Conservation (phyloP, 1,284 basidiomycete species). For the Fistulina hepatica region DNA sequence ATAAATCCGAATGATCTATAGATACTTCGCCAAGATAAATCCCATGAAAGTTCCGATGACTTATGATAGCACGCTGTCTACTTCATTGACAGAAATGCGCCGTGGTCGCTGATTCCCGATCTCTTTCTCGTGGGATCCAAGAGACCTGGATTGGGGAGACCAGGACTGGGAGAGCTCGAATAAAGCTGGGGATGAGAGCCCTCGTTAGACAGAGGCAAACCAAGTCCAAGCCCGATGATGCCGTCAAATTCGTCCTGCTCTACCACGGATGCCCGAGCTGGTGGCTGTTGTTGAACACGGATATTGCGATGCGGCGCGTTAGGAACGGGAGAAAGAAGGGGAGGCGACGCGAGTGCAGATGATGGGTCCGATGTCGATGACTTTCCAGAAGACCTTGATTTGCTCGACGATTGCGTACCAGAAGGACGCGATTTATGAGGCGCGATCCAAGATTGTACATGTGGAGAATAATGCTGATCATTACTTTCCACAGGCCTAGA, state of each 20-base stretch:
- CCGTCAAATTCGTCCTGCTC: conserved; percentile 13
- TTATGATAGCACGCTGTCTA: too few species aligned
- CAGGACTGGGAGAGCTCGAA: too few species aligned
- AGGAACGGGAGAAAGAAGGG: conserved; percentile 11
- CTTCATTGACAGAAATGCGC: too few species aligned
- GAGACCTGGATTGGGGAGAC: too few species aligned
- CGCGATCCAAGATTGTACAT: conserved; percentile 13
- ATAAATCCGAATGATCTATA: too few species aligned
- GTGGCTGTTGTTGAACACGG: neutral
- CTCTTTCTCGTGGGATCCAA: too few species aligned
- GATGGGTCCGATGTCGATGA: conserved; percentile 21
- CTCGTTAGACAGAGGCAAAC: too few species aligned
- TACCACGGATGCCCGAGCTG: conserved; percentile 1
- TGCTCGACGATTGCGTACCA: conserved; percentile 15
- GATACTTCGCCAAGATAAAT: too few species aligned
- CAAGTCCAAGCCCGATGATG: neutral
- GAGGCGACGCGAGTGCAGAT: conserved; percentile 24
- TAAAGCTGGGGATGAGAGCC: too few species aligned
- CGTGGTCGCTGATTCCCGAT: too few species aligned
- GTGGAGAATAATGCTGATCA: conserved; percentile 12
- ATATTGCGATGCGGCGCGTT: neutral
- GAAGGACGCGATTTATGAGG: conserved; percentile 19
- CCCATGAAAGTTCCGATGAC: too few species aligned
- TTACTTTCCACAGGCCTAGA: conserved; percentile 36
- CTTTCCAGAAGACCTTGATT: conserved; percentile 15